These are phyloP conservation scores for Massarina eburnea DNA, from an alignment of 2,329 filamentous ascomycete genomes.

Conservation along the genomic window DNA sequence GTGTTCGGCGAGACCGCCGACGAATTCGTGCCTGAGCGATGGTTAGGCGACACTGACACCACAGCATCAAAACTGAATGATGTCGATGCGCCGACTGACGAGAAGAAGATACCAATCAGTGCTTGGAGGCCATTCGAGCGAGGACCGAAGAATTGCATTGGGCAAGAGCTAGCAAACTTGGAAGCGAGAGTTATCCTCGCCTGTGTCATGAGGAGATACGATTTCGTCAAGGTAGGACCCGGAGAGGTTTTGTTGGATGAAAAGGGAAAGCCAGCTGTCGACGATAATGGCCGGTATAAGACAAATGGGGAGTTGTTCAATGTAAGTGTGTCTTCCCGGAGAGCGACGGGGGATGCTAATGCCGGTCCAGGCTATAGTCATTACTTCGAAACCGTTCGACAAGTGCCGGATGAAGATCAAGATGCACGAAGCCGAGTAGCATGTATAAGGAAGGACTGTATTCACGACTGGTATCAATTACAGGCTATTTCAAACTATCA, in stretches of 20 bases:
- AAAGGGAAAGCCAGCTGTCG: conserved; percentile 25
- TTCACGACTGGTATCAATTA: no score
- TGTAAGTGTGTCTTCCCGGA: conserved; percentile 22
- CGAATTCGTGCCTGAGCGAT: conserved; percentile 41
- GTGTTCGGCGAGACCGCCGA: conserved; percentile 35
- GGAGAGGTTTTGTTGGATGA: conserved; percentile 30
- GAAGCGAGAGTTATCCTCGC: conserved; percentile 57
- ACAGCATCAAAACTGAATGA: conserved; percentile 18
- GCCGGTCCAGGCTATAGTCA: conserved; percentile 25
- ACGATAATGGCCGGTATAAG: conserved; percentile 30
- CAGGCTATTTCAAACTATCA: no score
- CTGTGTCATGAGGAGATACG: conserved; percentile 33
- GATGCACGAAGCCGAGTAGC: conserved; percentile 1
- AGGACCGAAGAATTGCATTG: conserved; percentile 60
- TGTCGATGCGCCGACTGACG: conserved; percentile 9
- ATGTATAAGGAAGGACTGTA: no score
- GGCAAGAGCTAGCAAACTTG: conserved; percentile 58
- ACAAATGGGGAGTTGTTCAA: conserved; percentile 35
- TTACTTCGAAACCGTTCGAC: conserved; percentile 37
- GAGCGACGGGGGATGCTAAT: conserved; percentile 7
- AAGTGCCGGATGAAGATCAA: conserved; percentile 33
- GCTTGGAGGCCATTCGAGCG: conserved; percentile 60
- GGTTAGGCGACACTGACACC: conserved; percentile 39
- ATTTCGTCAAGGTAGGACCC: conserved; percentile 39
- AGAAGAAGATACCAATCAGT: conserved; percentile 38